phyloP scores from a whole-genome alignment of 148 eudicot species.

The Mesembryanthemum crystallinum region DNA sequence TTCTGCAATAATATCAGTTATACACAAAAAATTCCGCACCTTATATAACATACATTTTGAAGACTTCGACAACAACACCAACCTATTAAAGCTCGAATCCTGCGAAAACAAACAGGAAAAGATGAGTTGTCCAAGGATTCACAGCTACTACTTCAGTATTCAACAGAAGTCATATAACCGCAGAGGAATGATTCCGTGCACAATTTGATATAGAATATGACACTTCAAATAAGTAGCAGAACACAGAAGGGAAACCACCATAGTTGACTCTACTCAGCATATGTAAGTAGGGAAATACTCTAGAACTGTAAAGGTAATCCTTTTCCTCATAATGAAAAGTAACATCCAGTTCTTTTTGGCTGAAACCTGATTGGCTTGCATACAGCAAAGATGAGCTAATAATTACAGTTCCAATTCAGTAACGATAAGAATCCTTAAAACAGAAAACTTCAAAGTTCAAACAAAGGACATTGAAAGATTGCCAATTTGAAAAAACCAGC shows the following conservation, averaged over 20 bases:
- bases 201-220: not conserved
- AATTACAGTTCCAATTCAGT: not conserved
- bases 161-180: not conserved
- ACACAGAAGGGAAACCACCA: not conserved
- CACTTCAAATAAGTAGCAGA: not conserved
- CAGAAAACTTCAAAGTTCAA: not conserved
- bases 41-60: conserved; percentile 25
- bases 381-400: not conserved
- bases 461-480: not conserved
- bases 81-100: conserved; percentile 14
- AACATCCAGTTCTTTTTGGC: too few species aligned
- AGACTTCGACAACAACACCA: conserved; percentile 6
- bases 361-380: not conserved
- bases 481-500: not conserved
- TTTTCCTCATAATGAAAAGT: not conserved
- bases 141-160: not conserved
- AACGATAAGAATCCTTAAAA: not conserved
- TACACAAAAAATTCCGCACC: conserved; percentile 29
- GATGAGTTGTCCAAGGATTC: conserved; percentile 1
- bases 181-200: not conserved
- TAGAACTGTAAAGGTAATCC: not conserved
- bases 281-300: too few species aligned
- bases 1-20: conserved; percentile 17
- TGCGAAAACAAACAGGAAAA: conserved; percentile 26
- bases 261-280: not conserved